These are phyloP conservation scores for Trypanosoma cruzi DNA, from an alignment of 208 protist genomes.

Conservation along the genomic window DNA sequence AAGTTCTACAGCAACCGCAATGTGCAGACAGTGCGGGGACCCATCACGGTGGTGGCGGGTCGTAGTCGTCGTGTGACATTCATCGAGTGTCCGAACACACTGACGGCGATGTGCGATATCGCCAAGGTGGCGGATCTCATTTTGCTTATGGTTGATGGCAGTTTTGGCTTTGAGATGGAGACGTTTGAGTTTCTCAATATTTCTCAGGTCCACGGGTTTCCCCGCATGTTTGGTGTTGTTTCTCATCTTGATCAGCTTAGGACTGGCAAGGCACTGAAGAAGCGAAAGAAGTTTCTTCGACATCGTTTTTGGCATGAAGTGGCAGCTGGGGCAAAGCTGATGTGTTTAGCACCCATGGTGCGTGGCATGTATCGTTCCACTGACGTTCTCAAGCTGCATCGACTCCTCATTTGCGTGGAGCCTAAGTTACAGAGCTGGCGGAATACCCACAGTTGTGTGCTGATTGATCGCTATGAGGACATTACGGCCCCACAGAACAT, in stretches of 20 bases:
- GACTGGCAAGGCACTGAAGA: slow-evolving; percentile 95
- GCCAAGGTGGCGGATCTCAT: slow-evolving; percentile 98
- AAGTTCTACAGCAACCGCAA: slow-evolving; percentile 98
- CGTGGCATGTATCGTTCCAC: slow-evolving; percentile 98
- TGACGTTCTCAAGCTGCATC: slow-evolving; percentile 96
- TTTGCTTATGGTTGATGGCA: slow-evolving; percentile 98
- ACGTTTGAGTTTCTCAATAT: slow-evolving; percentile 99
- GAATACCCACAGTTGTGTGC: slow-evolving; percentile 96
- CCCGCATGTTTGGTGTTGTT: slow-evolving; percentile 98
- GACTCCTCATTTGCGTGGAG: slow-evolving; percentile 97
- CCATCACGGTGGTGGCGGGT: slow-evolving; percentile 97
- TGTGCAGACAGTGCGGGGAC: slow-evolving; percentile 94
- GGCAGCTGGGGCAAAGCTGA: slow-evolving; percentile 95
- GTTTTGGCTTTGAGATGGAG: slow-evolving; percentile 99
- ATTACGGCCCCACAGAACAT: slow-evolving; percentile 95
- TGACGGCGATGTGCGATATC: slow-evolving; percentile 99
- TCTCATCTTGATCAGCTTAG: slow-evolving; percentile 99
- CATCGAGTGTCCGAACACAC: slow-evolving; percentile 97
- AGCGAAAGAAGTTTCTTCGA: slow-evolving; percentile 98
- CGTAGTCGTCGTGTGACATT: slow-evolving; percentile 96
- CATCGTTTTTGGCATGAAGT: slow-evolving; percentile 95
- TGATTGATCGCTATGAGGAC: slow-evolving; percentile 98
- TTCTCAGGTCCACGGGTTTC: slow-evolving; percentile 98
- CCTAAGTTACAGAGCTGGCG: slow-evolving; percentile 97
- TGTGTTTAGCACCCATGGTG: slow-evolving; percentile 96